Conservation (phyloP, 2,329 filamentous ascomycete species). For the Verticillium dahliae region DNA sequence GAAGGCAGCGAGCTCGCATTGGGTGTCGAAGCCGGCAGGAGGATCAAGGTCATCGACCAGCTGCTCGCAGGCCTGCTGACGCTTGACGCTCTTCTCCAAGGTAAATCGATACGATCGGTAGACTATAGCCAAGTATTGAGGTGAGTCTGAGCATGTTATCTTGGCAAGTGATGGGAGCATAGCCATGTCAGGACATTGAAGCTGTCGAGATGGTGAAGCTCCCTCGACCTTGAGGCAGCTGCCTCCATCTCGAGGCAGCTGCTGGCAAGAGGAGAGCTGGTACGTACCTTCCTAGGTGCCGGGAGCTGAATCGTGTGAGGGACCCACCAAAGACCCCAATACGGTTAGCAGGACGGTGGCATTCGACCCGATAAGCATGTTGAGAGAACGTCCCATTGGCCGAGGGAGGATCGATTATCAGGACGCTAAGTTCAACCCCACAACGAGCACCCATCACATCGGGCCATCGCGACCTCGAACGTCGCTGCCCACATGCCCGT, state of each 20-base stretch:
- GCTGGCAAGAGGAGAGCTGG: not conserved
- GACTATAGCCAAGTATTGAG: constrained; percentile 6
- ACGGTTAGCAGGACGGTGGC: not conserved
- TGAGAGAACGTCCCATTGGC: not conserved
- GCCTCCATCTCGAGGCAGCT: not conserved
- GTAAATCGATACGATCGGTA: constrained; percentile 3
- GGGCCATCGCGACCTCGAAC: not conserved
- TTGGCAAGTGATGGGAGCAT: not conserved
- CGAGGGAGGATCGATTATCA: not conserved
- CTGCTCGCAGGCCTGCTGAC: constrained; percentile 8
- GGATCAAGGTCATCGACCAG: constrained; percentile 8
- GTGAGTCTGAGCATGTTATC: not conserved
- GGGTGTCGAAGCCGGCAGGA: not conserved
- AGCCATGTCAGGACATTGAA: not conserved
- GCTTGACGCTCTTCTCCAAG: constrained; percentile 4
- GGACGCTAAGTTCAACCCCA: not conserved
- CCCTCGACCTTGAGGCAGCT: not conserved
- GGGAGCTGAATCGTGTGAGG: too few relatives aligned
- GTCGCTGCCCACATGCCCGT: not conserved
- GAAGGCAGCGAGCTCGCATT: constrained; percentile 5
- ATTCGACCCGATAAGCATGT: not conserved
- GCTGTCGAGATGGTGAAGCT: too few relatives aligned
- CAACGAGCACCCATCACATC: not conserved
- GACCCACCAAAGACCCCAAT: not conserved
- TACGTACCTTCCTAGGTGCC: not conserved